A percentile compares a stretch with the other conserved stretches of the same genome.
Evolutionary conservation across 768 basidiomycete genomes (phyloP).

Genomic region (Leccinum disarticulatum): DNA sequence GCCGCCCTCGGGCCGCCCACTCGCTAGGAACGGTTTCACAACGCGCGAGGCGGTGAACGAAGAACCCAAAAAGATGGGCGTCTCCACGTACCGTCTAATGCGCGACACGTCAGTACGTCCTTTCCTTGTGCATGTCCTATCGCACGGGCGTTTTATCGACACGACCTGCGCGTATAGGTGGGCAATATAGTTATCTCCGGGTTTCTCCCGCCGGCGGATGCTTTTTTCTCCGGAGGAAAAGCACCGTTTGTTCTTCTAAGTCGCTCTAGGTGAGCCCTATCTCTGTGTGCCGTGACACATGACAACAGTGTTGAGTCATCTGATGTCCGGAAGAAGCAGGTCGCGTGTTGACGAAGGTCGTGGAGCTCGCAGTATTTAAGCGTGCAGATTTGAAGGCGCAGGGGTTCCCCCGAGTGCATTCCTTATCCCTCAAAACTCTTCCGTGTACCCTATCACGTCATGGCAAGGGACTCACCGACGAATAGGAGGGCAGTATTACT

Average conservation of each 20-base stretch:
- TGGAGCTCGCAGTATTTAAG: constrained; percentile 13
- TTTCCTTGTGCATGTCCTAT: background rate
- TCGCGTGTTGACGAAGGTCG: background rate
- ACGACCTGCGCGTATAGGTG: background rate
- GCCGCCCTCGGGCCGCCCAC: background rate
- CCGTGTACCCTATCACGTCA: constrained; percentile 6
- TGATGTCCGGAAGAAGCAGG: constrained; percentile 11
- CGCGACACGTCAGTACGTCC: background rate
- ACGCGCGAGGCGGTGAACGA: background rate
- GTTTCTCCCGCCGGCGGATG: background rate
- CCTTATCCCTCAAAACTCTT: background rate
- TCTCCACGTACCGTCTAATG: background rate
- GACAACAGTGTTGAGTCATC: constrained; percentile 12
- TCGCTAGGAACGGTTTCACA: background rate
- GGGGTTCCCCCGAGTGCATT: background rate
- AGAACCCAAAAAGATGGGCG: constrained; percentile 2
- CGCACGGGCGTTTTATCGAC: background rate
- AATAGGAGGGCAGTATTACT: constrained; percentile 63
- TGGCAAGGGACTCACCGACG: constrained; percentile 51
- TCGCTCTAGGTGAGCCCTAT: background rate
- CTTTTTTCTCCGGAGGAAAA: background rate
- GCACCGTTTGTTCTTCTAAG: background rate
- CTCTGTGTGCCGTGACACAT: constrained; percentile 9
- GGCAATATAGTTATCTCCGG: background rate
- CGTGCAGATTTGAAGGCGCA: background rate